phyloP scores from a whole-genome alignment of 148 eudicot species.

The Rhododendron ovatum region DNA sequence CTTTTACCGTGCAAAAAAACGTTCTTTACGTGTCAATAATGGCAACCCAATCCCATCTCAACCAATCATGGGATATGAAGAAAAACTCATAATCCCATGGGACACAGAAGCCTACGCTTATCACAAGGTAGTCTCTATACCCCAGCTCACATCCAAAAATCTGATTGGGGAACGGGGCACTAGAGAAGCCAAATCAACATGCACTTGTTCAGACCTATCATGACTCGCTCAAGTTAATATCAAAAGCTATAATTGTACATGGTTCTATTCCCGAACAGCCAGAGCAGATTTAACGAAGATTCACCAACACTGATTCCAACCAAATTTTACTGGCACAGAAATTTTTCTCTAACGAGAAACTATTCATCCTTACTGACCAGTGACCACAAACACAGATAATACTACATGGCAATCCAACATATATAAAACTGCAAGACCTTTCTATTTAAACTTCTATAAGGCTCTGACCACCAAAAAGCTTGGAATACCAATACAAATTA shows the following conservation, averaged over 20 bases:
- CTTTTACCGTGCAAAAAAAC: neutral
- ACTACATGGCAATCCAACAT: neutral
- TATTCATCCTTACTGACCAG: neutral
- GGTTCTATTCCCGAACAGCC: neutral
- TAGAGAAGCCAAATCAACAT: neutral
- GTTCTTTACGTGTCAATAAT: neutral
- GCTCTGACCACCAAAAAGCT: neutral
- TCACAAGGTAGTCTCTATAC: neutral
- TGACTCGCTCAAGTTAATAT: neutral
- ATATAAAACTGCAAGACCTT: neutral
- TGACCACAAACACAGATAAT: neutral
- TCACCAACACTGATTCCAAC: neutral
- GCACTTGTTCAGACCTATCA: neutral
- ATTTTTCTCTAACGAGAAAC: neutral
- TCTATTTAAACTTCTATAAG: neutral
- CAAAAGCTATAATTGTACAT: neutral
- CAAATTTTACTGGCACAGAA: neutral
- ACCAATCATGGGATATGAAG: neutral
- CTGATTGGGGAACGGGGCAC: neutral
- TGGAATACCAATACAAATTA: neutral
- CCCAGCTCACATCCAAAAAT: neutral
- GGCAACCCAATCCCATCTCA: neutral
- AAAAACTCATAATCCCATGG: neutral
- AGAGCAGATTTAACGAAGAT: neutral
- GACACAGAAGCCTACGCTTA: neutral